Evolutionary conservation across 345 rosid genomes (phyloP).

Genomic region (Laguncularia racemosa): DNA sequence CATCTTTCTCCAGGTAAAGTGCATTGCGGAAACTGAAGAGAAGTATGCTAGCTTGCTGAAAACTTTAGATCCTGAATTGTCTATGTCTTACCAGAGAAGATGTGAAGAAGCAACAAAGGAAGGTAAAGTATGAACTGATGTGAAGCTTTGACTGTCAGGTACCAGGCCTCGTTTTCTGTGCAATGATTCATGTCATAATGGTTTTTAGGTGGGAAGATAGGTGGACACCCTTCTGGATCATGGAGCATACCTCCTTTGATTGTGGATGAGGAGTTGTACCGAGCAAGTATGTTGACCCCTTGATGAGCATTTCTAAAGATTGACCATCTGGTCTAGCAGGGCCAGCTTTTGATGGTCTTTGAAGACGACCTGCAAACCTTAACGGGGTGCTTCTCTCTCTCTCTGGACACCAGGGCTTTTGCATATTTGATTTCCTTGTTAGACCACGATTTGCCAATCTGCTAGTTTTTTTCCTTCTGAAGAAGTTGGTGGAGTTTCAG

Average conservation of each 20-base stretch:
- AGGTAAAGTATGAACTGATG: constrained; percentile 32
- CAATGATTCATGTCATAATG: background rate
- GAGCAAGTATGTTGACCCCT: constrained; percentile 16
- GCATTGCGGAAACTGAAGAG: constrained; percentile 65
- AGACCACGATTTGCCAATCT: no score
- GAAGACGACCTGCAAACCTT: no score
- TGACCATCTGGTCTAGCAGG: no score
- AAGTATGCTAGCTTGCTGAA: constrained; percentile 47
- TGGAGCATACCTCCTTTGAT: constrained; percentile 72
- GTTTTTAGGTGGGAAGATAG: constrained; percentile 46
- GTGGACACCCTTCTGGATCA: constrained; percentile 62
- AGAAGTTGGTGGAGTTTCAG: no score
- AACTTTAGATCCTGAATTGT: constrained; percentile 53
- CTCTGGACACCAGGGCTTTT: no score
- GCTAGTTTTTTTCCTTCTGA: no score
- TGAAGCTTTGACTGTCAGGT: background rate
- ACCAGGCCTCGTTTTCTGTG: background rate
- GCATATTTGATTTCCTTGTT: no score
- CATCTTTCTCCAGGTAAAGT: constrained; percentile 47
- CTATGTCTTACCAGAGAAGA: constrained; percentile 56
- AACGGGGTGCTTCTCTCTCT: no score
- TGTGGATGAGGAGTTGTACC: constrained; percentile 50
- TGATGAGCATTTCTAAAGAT: background rate
- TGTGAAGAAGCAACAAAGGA: constrained; percentile 83
- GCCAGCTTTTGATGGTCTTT: no score